Base-by-base conservation (phyloP, 805 yeast species). In the Lachancea quebecensis region DNA sequence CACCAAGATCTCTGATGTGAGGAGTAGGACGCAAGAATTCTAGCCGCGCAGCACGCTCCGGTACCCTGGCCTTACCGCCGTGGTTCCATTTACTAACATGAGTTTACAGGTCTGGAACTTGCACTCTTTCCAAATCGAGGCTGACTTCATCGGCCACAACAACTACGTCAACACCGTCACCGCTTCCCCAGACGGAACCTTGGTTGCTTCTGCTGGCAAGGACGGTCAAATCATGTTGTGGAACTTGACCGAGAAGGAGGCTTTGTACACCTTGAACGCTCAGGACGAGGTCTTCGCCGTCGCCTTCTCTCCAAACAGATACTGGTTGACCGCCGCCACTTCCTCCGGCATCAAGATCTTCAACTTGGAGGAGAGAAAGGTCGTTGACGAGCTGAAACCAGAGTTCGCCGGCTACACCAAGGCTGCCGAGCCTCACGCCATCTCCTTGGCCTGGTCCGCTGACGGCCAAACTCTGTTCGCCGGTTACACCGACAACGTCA, bases 281-380 rank as follows among this genome's bases (percentile, higher is more conserved):
- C 88, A 93, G 73, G 93, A 91, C 69, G 98, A 91, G 81, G 89
- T 93, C 64, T 87, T 87, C 75, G 95, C 97, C 71, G 81, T 93
- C 71, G 95, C 97, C 65, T 93, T 93, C 95, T 91, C 98, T 73
- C 99, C 99, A 78, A 87, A 87, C 95, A 90, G 99, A 85, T 93
- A 87, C 95, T 93, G 99, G 99, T 85, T 93, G 74, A 91, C 95
- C 72, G 99, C 98, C 77, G 98, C 99, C 69, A 93, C 99, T 65
- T 77, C 96, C 59, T 77, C 96, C 60, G 93, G 96, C 69, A 88
- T 93, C 81, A 91, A 90, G 86, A 83, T 93, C 81, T 93, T 82
- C 87, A 87, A 90, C 84, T 83, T 93, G 73, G 93, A 89, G 78
- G 90, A 85, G 77, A 84, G 95, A 77, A 77, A 77, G 65, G 79